Base-by-base conservation (phyloP, 2,329 filamentous ascomycete species). In the Teratosphaeriaceae sp. region DNA sequence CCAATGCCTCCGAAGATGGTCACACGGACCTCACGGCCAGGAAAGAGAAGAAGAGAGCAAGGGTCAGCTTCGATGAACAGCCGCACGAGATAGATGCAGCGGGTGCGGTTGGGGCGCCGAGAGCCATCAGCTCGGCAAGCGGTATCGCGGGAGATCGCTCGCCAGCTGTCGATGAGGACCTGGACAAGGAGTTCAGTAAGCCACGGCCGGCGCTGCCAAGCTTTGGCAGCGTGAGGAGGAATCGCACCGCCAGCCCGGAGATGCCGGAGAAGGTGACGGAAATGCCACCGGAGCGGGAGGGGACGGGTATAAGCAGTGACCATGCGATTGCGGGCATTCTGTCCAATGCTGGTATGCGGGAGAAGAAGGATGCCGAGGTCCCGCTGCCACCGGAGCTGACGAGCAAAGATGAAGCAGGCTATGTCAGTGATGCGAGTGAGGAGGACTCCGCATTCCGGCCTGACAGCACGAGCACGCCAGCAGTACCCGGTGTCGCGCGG, bases 51-150 rank as follows among this genome's bases (percentile, higher is more conserved):
- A 87, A 83, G 62, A 76, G 73, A 29, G 76, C 77, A 1, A 73
- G 85, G 19, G 85, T 89, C 36, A 95, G 88, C 65, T 96, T 88
- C 58, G 82, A 87, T 49, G 83, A 87, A 21, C 51, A 58, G 26
- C 51, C 58, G 5, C 49, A 53, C 27, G 48, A 53, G 19, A 51
- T 55, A 38, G 74, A 75, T n/a, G 44, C 49, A 2, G 43, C 42
- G 7, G 38, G 42, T 19, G 43, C 48, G 24, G 46, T 38, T 7
- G 65, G 75, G 8, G 65, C 79, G 2, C 70, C 78, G 18, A 75
- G 73, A 5, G 71, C 78, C 40, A 46, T 50, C 16, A 38, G 42
- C 18, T 26, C 47, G 7, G 34, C 34, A 6, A 33, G 9, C 16
- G 5, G 26, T 42, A 15, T 41, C 43, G 8, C 46, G 7, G 16